These are phyloP conservation scores for Phoma herbarum DNA, from an alignment of 2,329 filamentous ascomycete species.

Conservation along the genomic window DNA sequence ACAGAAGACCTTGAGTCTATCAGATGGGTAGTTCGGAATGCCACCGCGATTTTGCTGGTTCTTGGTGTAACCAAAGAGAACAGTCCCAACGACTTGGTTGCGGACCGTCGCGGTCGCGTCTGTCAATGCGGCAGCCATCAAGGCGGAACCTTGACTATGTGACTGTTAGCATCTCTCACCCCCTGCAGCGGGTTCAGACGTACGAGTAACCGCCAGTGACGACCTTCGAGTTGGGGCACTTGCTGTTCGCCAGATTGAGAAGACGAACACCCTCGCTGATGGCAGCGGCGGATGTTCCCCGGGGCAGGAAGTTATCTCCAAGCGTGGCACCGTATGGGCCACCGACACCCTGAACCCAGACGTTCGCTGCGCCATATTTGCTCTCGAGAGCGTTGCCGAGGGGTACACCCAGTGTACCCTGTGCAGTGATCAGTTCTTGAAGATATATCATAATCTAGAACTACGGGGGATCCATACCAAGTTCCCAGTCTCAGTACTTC, in stretches of 20 bases:
- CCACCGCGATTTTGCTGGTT: constrained; percentile 50
- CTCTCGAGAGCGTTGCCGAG: constrained; percentile 35
- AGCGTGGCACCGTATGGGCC: constrained; percentile 48
- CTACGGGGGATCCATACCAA: constrained; percentile 28
- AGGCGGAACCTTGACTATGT: constrained; percentile 51
- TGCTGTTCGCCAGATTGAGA: constrained; percentile 48
- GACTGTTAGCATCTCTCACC: constrained; percentile 1
- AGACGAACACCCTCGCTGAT: constrained; percentile 47
- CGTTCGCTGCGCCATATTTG: constrained; percentile 32
- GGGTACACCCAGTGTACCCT: constrained; percentile 34
- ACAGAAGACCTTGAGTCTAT: constrained; percentile 49
- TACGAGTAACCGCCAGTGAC: constrained; percentile 55
- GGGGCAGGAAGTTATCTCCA: constrained; percentile 44
- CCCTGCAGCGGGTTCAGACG: constrained; percentile 15
- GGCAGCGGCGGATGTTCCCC: constrained; percentile 45
- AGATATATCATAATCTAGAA: background rate
- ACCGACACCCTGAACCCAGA: constrained; percentile 48
- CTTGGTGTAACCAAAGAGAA: constrained; percentile 54
- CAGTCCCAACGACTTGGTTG: constrained; percentile 49
- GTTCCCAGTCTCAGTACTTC: constrained; percentile 37
- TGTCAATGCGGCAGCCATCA: constrained; percentile 49
- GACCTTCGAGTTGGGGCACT: constrained; percentile 51
- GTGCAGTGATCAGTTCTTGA: background rate
- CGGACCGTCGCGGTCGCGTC: constrained; percentile 40
- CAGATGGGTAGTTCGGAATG: constrained; percentile 48